Evolutionary conservation across 805 yeast species (phyloP).

Genomic region (Saccharomycopsis olivae): DNA sequence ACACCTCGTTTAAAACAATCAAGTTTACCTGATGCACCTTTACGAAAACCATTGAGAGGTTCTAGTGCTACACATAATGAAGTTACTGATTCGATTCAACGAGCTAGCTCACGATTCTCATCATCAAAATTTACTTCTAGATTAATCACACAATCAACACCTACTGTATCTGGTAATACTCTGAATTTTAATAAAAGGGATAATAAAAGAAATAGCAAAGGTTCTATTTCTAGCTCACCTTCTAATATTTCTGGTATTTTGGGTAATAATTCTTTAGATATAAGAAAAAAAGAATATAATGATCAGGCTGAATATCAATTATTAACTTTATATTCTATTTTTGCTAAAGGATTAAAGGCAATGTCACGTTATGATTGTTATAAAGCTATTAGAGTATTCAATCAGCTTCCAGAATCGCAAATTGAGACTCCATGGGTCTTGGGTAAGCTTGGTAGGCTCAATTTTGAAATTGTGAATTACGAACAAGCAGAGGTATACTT

Average conservation of each 20-base stretch:
- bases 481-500: conserved; percentile 62
- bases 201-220: conserved; percentile 19
- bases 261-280: conserved; percentile 5
- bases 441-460: conserved; percentile 66
- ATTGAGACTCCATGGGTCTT: conserved; percentile 77
- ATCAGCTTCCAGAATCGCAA: conserved; percentile 52
- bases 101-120: conserved; percentile 24
- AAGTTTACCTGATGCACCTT: conserved; percentile 30
- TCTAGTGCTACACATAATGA: conserved; percentile 15
- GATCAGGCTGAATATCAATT: conserved; percentile 31
- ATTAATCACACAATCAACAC: conserved; percentile 32
- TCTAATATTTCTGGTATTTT: conserved; percentile 17
- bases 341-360: conserved; percentile 53
- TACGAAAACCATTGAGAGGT: conserved; percentile 27
- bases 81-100: conserved; percentile 20
- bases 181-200: conserved; percentile 13
- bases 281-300: conserved; percentile 14
- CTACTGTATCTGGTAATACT: conserved; percentile 6
- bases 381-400: conserved; percentile 63
- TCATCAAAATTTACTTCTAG: conserved; percentile 39
- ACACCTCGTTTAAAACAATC: conserved; percentile 32
- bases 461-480: conserved; percentile 82
- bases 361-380: conserved; percentile 63
- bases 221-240: conserved; percentile 18
- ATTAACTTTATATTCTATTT: conserved; percentile 36